phyloP scores from a whole-genome alignment of 495 filamentous ascomycete genomes.

The Penicillium daleae region DNA sequence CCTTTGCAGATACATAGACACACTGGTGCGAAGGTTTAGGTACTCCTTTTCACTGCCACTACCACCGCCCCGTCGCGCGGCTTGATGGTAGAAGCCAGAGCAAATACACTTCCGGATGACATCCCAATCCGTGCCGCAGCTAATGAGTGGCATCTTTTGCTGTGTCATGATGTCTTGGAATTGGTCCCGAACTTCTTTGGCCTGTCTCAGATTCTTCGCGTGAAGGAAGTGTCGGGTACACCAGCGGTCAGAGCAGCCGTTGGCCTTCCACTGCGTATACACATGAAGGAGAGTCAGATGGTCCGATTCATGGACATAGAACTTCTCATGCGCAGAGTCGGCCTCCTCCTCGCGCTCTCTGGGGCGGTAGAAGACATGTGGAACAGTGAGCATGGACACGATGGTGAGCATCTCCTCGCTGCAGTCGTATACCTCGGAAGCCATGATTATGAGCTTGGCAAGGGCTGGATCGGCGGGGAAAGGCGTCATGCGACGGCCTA shows the following conservation, averaged over 20 bases:
- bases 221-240: constrained; percentile 92
- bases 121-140: constrained; percentile 97
- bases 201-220: constrained; percentile 85
- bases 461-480: constrained; percentile 97
- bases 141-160: constrained; percentile 85
- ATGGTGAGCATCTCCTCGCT: constrained; percentile 98
- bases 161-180: constrained; percentile 92
- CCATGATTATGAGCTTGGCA: constrained; percentile 90
- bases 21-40: constrained; percentile 91
- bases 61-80: constrained; percentile 81
- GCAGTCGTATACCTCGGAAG: constrained; percentile 81
- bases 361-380: constrained; percentile 95
- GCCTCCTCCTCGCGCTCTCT: constrained; percentile 97
- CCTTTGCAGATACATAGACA: constrained; percentile 91
- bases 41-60: constrained; percentile 93
- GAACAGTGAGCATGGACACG: constrained; percentile 96
- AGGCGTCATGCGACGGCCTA: constrained; percentile 91
- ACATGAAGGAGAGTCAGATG: constrained; percentile 96
- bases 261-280: constrained; percentile 92
- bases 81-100: constrained; percentile 97
- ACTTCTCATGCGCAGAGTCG: constrained; percentile 95
- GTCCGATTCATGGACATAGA: constrained; percentile 97
- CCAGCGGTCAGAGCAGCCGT: constrained; percentile 90
- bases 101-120: constrained; percentile 95
- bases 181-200: constrained; percentile 92